Conservation (phyloP, 352 stramenopile species). For the Pythium pyrilobum region DNA sequence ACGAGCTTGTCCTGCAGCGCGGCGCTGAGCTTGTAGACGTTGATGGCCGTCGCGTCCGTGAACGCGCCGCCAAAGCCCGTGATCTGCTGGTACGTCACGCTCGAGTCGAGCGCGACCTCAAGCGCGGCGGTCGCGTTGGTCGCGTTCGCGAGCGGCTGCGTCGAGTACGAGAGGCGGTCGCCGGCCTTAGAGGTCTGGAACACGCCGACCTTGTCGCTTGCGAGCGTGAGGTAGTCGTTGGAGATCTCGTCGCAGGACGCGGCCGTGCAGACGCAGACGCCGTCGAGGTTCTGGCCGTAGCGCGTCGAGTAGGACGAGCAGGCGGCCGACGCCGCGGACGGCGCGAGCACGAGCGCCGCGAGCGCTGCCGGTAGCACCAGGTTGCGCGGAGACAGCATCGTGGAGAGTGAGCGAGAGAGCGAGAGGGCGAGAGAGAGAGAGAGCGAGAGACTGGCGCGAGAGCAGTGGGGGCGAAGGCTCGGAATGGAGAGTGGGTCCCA, state of each 20-base stretch:
- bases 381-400: too few species aligned
- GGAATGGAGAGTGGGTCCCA: too few species aligned
- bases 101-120: conserved; percentile 33
- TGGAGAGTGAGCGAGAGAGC: too few species aligned
- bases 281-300: conserved; percentile 37
- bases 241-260: conserved; percentile 43
- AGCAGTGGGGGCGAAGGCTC: too few species aligned
- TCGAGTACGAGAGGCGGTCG: conserved; percentile 36
- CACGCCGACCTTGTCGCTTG: conserved; percentile 26
- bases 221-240: conserved; percentile 40
- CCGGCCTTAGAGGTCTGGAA: conserved; percentile 42
- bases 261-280: conserved; percentile 52
- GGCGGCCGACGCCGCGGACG: neutral
- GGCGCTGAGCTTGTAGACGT: conserved; percentile 59
- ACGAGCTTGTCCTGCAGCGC: conserved; percentile 59
- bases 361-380: too few species aligned
- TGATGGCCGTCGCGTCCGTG: conserved; percentile 79
- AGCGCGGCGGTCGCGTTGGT: conserved; percentile 2
- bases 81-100: conserved; percentile 66
- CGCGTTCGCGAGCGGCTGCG: conserved; percentile 30
- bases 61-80: conserved; percentile 87
- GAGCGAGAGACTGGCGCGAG: too few species aligned
- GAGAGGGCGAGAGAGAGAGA: too few species aligned
- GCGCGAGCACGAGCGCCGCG: neutral
- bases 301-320: conserved; percentile 31